Conservation (phyloP, 352 stramenopile species). For the Phytophthora pini region DNA sequence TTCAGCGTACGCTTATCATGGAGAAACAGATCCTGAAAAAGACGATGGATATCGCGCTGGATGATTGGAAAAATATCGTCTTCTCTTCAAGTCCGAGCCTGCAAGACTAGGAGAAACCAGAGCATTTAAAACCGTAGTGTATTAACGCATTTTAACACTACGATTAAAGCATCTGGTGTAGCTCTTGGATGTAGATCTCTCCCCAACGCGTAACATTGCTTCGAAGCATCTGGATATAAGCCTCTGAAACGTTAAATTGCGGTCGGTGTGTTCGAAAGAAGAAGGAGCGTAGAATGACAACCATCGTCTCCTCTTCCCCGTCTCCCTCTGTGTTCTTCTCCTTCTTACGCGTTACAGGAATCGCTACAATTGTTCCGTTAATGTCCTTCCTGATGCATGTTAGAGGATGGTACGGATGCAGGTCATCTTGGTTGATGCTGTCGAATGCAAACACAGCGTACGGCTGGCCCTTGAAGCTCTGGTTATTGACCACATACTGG, state of each 20-base stretch:
- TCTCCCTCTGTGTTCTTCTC: neutral
- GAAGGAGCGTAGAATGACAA: neutral
- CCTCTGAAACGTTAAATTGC: neutral
- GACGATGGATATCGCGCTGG: conserved; percentile 49
- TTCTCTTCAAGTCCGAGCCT: conserved; percentile 52
- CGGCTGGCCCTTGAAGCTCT: neutral
- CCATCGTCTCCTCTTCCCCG: neutral
- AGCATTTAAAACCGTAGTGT: neutral
- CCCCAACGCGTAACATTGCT: neutral
- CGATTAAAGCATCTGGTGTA: conserved; percentile 1
- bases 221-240: neutral
- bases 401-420: neutral
- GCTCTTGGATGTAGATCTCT: neutral
- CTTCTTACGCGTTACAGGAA: neutral
- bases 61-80: conserved; percentile 58
- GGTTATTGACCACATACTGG: neutral
- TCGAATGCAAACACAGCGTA: neutral
- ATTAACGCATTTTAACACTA: neutral
- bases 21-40: conserved; percentile 71
- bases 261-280: neutral
- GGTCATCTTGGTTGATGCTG: neutral
- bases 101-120: conserved; percentile 31
- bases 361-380: neutral
- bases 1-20: conserved; percentile 52
- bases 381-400: neutral